Evolutionary conservation across 2,329 filamentous ascomycete species (phyloP), one percentile per base, ranked within the genome.

Genomic region (Sclerotinia trifoliorum): DNA sequence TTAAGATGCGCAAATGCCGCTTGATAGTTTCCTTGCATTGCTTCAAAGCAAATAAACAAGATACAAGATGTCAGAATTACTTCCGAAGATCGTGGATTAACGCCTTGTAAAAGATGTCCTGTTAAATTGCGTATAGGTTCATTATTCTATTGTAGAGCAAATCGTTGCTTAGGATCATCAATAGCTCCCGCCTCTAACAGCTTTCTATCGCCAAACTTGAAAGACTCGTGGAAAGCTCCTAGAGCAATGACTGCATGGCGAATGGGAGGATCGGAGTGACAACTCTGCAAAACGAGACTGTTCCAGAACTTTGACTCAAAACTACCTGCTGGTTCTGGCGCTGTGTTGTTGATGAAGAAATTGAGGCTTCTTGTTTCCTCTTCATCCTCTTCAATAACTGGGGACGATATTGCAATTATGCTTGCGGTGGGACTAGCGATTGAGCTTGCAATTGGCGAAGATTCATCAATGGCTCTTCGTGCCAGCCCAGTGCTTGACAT

Each of bases 81-180:
- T 57, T 64, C 70, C 54, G 48, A 10, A 39, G 68, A 49, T 39
- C 52, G 32, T 8, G 46, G 46, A 8, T 21, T 32, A 3, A 44
- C 48, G 39, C 44, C 26, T 29, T 39, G 24, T 17, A 79, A 79
- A 15, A 78, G 78, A 10, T 82, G 78, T 29, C 76, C 77, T 55
- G 83, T 75, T 32, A 88, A 80, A 17, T 83, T 79, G 24, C 61
- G 65, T 51, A 73, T 73, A 3, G 72, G 71, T 32, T 68, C 66
- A n/a, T 68, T 73, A 48, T 70, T 71, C 21, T 73, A 70, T 46
- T 69, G 57, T 8, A 73, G 56, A n/a, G 71, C 71, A 29, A 73
- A 71, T 24, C 85, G 81, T 83, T 85, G 65, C 35, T 65, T 64
- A 29, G 56, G 29, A 35, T 67, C 57, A 21, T 44, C 29, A 52